Evolutionary conservation across 2,329 filamentous ascomycete species (phyloP).

Genomic region (Ophiosphaerella narmari): DNA sequence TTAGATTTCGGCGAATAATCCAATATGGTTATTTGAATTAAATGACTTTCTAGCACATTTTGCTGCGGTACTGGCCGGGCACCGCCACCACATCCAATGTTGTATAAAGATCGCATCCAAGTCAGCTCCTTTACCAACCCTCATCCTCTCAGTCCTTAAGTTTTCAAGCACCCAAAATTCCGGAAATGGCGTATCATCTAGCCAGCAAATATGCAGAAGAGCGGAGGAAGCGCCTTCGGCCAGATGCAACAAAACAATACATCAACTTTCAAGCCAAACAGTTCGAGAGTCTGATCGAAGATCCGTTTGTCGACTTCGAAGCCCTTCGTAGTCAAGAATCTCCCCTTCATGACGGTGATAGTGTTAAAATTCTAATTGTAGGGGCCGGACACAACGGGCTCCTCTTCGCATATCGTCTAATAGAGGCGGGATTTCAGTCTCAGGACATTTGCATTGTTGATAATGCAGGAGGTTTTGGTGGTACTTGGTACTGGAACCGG

Average conservation of each 20-base stretch:
- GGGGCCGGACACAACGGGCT: neutral
- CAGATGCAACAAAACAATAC: neutral
- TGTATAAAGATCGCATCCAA: too few relatives aligned
- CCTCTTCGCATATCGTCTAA: conserved; percentile 25
- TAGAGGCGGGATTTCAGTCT: conserved; percentile 41
- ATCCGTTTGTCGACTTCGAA: neutral
- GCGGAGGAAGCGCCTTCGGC: neutral
- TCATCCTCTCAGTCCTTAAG: too few relatives aligned
- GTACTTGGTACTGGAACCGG: conserved; percentile 55
- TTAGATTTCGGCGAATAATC: too few relatives aligned
- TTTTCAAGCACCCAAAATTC: too few relatives aligned
- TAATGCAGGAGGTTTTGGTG: conserved; percentile 53
- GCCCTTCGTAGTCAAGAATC: neutral
- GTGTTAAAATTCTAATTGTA: neutral
- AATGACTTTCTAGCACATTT: too few relatives aligned
- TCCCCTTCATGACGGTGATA: neutral
- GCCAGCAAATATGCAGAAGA: neutral
- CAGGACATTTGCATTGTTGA: conserved; percentile 49
- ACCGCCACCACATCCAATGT: too few relatives aligned
- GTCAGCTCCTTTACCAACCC: too few relatives aligned
- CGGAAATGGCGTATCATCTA: neutral
- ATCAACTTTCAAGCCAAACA: neutral
- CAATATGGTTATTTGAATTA: too few relatives aligned
- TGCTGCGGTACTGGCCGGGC: too few relatives aligned
- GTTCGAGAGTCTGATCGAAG: neutral